phyloP scores from a whole-genome alignment of 768 basidiomycete genomes.

The Cystofilobasidium ferigula region DNA sequence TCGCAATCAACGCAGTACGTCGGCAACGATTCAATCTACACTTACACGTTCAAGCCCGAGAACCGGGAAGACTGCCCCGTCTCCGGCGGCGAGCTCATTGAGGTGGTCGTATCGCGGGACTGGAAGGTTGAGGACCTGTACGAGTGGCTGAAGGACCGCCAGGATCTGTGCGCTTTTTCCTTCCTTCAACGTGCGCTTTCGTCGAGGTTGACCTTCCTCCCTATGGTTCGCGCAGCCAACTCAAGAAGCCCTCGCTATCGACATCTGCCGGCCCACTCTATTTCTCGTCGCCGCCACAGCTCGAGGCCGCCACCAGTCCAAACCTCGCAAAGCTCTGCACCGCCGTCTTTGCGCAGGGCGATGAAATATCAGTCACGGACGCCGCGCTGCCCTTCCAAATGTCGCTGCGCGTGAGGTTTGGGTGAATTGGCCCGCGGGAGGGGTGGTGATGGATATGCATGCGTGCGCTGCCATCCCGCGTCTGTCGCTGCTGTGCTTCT shows the following conservation, averaged over 20 bases:
- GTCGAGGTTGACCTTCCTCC: background rate
- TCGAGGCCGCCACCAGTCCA: constrained; percentile 77
- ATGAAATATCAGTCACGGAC: constrained; percentile 80
- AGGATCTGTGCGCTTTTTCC: constrained; percentile 63
- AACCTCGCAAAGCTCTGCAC: constrained; percentile 78
- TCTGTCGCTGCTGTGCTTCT: too few relatives aligned
- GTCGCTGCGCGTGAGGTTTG: constrained; percentile 38
- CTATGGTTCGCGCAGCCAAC: constrained; percentile 53
- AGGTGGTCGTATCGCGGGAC: constrained; percentile 55
- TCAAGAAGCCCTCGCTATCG: constrained; percentile 89
- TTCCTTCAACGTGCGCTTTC: background rate
- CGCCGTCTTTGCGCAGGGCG: constrained; percentile 65
- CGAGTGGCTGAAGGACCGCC: constrained; percentile 72
- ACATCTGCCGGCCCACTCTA: constrained; percentile 59
- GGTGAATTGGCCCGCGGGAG: too few relatives aligned
- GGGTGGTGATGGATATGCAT: too few relatives aligned
- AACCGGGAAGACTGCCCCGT: constrained; percentile 88
- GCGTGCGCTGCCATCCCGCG: too few relatives aligned
- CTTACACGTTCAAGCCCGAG: constrained; percentile 94
- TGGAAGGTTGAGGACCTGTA: constrained; percentile 77
- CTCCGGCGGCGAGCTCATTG: constrained; percentile 80
- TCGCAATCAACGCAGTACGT: constrained; percentile 57
- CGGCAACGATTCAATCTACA: constrained; percentile 91
- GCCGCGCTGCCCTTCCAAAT: constrained; percentile 76
- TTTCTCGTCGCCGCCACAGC: constrained; percentile 82